A percentile compares a stretch with the other conserved stretches of the same genome.
phyloP scores from a whole-genome alignment of 192 early-diverging fungal species.

The Linnemannia schmuckeri region DNA sequence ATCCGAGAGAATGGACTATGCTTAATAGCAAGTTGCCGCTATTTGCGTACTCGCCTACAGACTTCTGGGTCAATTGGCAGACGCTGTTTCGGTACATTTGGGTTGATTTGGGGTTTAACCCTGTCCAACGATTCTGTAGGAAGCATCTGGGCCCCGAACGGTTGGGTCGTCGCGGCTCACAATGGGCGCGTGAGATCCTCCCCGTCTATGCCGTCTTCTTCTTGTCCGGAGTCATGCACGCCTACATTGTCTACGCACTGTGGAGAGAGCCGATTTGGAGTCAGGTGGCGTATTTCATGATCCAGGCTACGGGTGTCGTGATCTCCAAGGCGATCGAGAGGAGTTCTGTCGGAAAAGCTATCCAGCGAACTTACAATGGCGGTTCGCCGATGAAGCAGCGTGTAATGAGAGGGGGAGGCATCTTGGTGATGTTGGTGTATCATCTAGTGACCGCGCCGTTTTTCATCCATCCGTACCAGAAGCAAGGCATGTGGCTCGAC shows the following conservation, averaged over 20 bases:
- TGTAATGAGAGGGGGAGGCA: not conserved
- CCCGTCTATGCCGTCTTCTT: constrained; percentile 35
- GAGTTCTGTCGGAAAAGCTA: not conserved
- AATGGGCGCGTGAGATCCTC: not conserved
- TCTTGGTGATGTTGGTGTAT: constrained; percentile 3
- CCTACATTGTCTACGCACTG: constrained; percentile 26
- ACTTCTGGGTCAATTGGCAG: constrained; percentile 49
- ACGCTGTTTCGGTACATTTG: constrained; percentile 44
- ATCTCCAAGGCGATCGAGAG: constrained; percentile 23
- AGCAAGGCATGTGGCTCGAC: constrained; percentile 26
- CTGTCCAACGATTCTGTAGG: constrained; percentile 18
- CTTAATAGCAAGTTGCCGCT: constrained; percentile 21
- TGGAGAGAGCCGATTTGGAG: constrained; percentile 39
- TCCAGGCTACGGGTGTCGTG: constrained; percentile 37
- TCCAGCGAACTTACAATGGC: constrained; percentile 8
- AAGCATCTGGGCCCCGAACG: constrained; percentile 2
- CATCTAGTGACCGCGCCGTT: constrained; percentile 28
- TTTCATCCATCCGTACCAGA: constrained; percentile 39
- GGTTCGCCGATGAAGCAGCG: not conserved
- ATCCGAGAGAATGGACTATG: constrained; percentile 33
- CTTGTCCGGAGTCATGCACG: constrained; percentile 34
- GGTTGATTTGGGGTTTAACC: constrained; percentile 47
- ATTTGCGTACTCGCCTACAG: constrained; percentile 32
- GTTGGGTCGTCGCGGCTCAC: not conserved
- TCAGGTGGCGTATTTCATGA: constrained; percentile 36